Base-by-base conservation (phyloP, 192 early-diverging fungal species). In the Entophlyctis helioformis region DNA sequence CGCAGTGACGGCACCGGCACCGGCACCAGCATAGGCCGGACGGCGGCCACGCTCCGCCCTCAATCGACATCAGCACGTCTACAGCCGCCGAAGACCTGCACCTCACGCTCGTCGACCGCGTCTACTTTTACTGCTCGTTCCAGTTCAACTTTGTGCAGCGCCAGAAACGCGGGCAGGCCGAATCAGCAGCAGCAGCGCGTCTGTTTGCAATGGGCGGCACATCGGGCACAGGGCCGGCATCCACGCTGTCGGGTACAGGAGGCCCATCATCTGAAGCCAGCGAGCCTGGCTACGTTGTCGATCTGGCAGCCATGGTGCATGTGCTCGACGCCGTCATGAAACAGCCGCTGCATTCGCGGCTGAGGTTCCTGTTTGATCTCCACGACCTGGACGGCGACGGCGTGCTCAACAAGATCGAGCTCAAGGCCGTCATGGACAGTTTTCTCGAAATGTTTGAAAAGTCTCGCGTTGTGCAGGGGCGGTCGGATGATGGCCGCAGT, bases 381-480 rank as follows among this genome's bases (percentile, higher is more conserved):
- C 67, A 76, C 50, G 71, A 76, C 56, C 22, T 74, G 18, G 71
- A 76, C 44, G 73, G 70, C 5, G 74, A 76, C 43, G 65, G 66
- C 7, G 74, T 68, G 42, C 40, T 76, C 53, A 51, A 57, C 46
- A 60, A 73, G 32, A 33, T 38, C 33, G 74, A 76, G 45, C 54
- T 76, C 7, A 76, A 76, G 40, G 66, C 66, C 13, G 54, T 74
- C 15, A 74, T 76, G 72, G 72, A 69, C 49, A 50, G 53, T 1
- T 33, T 77, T n/a, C 51, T 75, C 36, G 68, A 77, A 37, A 72
- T 77, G 60, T 75, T 75, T 62, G 66, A 73, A 33, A 51, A 52
- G n/a, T n/a, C n/a, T n/a, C n/a, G n/a, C n/a, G n/a, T n/a, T n/a
- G n/a, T n/a, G n/a, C n/a, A n/a, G n/a, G n/a, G n/a, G n/a, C n/a